phyloP scores from a whole-genome alignment of 805 yeast genomes.

The Schwanniomyces yamadae region DNA sequence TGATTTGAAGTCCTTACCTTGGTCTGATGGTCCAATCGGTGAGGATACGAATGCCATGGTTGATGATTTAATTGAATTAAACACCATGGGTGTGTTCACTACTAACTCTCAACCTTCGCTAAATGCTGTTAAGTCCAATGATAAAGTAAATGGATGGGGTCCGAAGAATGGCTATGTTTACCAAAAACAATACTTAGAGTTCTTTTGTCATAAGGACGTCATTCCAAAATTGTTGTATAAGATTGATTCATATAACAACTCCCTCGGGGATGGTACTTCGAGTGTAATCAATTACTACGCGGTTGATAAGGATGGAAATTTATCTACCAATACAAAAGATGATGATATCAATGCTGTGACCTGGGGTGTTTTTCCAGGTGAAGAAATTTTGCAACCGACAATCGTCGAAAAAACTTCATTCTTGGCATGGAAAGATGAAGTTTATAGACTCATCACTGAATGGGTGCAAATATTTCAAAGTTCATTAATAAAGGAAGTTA shows the following conservation, averaged over 20 bases:
- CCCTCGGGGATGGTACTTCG: constrained; percentile 36
- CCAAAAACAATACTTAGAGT: constrained; percentile 91
- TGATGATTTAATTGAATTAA: constrained; percentile 58
- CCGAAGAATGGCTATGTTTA: constrained; percentile 90
- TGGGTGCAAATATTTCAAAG: constrained; percentile 62
- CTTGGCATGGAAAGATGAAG: constrained; percentile 97
- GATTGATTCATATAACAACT: constrained; percentile 47
- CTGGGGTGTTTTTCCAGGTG: constrained; percentile 98
- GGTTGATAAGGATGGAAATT: constrained; percentile 55
- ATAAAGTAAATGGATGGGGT: constrained; percentile 88
- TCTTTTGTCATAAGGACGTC: constrained; percentile 64
- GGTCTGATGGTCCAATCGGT: constrained; percentile 91
- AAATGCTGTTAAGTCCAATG: constrained; percentile 71
- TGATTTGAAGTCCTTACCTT: constrained; percentile 73
- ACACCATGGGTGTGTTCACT: constrained; percentile 68
- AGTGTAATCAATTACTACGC: constrained; percentile 72
- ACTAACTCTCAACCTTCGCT: constrained; percentile 94
- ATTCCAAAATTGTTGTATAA: constrained; percentile 35
- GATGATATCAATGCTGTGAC: constrained; percentile 92
- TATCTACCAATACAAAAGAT: constrained; percentile 67
- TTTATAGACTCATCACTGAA: constrained; percentile 75
- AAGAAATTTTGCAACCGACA: constrained; percentile 92
- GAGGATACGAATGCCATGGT: constrained; percentile 68
- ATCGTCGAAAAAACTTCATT: constrained; percentile 90
- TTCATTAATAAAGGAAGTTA: constrained; percentile 31